These are phyloP conservation scores for Candida chauliodis DNA, from an alignment of 805 yeast genomes.

Conservation along the genomic window DNA sequence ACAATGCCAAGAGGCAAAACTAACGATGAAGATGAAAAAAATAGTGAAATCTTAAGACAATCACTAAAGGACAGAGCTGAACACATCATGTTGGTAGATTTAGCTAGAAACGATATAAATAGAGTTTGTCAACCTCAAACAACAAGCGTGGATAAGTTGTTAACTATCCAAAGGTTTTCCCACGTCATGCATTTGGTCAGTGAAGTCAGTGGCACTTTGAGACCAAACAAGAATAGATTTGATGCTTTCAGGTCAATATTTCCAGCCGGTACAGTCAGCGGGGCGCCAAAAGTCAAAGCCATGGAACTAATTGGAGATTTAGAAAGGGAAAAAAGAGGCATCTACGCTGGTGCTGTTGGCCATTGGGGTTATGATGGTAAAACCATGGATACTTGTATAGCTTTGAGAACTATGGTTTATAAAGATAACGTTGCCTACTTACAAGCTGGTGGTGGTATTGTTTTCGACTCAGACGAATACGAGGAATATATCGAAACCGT, in stretches of 20 bases:
- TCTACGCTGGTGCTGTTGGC: conserved; percentile 98
- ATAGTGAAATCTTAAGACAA: conserved; percentile 69
- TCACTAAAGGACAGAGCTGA: conserved; percentile 94
- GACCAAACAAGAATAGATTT: conserved; percentile 81
- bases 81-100: conserved; percentile 97
- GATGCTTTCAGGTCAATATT: conserved; percentile 97
- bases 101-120: conserved; percentile 94
- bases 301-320: conserved; percentile 91
- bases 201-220: conserved; percentile 87
- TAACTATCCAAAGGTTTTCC: conserved; percentile 88
- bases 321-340: conserved; percentile 90
- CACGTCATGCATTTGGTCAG: conserved; percentile 97
- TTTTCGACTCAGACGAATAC: conserved; percentile 87
- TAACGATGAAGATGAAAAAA: conserved; percentile 81
- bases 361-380: conserved; percentile 96
- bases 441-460: conserved; percentile 99
- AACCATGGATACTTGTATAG: conserved; percentile 96
- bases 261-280: conserved; percentile 99
- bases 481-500: conserved; percentile 96
- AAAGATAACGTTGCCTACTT: conserved; percentile 87
- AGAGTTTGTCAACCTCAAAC: conserved; percentile 87
- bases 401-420: conserved; percentile 93
- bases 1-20: conserved; percentile 90
- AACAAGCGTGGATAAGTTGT: conserved; percentile 81
- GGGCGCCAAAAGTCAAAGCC: conserved; percentile 96